Percentiles rank a stretch among this genome's conserved stretches.
These are phyloP conservation scores for Schwanniomyces yamadae DNA, from an alignment of 805 yeast genomes.

Conservation along the genomic window DNA sequence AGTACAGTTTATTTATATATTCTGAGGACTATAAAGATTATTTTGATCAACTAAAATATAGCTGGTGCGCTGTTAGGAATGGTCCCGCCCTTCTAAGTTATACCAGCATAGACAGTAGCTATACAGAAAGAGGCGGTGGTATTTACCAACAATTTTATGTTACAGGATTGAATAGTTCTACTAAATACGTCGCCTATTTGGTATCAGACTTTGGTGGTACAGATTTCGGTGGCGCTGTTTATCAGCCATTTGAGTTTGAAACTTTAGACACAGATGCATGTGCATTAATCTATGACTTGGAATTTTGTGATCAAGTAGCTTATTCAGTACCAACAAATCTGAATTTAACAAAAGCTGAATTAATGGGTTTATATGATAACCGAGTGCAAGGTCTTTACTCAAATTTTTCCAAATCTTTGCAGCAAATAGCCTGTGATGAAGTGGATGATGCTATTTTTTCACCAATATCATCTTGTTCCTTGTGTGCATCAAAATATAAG, in stretches of 20 bases:
- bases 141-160: slow-evolving; percentile 62
- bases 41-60: slow-evolving; percentile 43
- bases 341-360: slow-evolving; percentile 12
- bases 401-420: slow-evolving; percentile 74
- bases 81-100: slow-evolving; percentile 42
- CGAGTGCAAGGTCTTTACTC: slow-evolving; percentile 54
- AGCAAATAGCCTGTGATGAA: slow-evolving; percentile 73
- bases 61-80: slow-evolving; percentile 70
- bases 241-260: slow-evolving; percentile 53
- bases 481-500: slow-evolving; percentile 70
- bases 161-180: slow-evolving; percentile 56
- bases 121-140: slow-evolving; percentile 47
- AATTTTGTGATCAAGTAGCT: slow-evolving; percentile 78
- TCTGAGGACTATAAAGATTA: slow-evolving; percentile 35
- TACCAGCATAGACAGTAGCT: slow-evolving; percentile 25
- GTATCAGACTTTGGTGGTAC: slow-evolving; percentile 46
- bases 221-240: slow-evolving; percentile 62
- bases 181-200: slow-evolving; percentile 64
- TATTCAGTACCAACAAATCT: slow-evolving; percentile 70
- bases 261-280: slow-evolving; percentile 60
- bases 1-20: slow-evolving; percentile 48
- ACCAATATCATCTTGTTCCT: slow-evolving; percentile 67
- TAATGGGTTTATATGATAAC: slow-evolving; percentile 54
- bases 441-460: slow-evolving; percentile 67
- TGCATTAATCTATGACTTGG: slow-evolving; percentile 67